Evolutionary conservation across 768 basidiomycete genomes (phyloP), one percentile per base, ranked within the genome.

Genomic region (Phaeotremella fagi): DNA sequence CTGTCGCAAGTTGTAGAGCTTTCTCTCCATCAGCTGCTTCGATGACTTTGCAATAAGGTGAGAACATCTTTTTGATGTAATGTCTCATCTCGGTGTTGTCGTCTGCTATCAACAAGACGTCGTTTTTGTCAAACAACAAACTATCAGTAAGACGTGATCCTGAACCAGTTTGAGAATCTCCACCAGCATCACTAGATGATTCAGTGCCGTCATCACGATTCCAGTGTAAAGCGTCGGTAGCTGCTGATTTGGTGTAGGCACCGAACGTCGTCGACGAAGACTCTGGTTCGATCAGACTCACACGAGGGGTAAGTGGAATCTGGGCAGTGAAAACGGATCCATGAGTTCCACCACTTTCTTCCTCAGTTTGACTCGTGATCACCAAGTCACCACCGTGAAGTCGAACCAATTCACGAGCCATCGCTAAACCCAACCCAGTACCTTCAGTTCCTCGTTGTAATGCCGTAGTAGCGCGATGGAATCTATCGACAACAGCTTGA

Each of bases 371-470:
- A 5, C 68, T 72, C 9, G 55, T 27, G 20, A 77, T 68, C 0
- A 52, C 37, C 20, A 78, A 64, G 2, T 64, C 65, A 0, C 77
- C 77, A 9, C 67, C 72, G 55, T 78, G 77, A 9, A 78, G 64
- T 31, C 65, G 68, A 29, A 78, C 60, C 18, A 78, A 60, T 54
- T 77, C 75, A 52, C 64, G 52, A 2, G 62, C 55, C 1, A 68
- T 46, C 2, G 76, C 70, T 16, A 78, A 54, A 18, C 75, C 76
- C 28, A 77, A 71, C 16, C 76, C 77, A 1, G 74, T 72, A 2
- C 71, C 77, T 54, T 76, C 75, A 18, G 71, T 68, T 11, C 68
- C 74, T 16, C 72, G 57, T 60, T 46, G 68, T 18, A 68, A 63
- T n/a, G 52, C 68, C 0, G 56, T 64, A 7, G 60, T 54, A 1